A percentile compares a stretch with the other conserved stretches of the same genome.
phyloP scores from a whole-genome alignment of 2,329 filamentous ascomycete species.

The Ophiostoma sp. region DNA sequence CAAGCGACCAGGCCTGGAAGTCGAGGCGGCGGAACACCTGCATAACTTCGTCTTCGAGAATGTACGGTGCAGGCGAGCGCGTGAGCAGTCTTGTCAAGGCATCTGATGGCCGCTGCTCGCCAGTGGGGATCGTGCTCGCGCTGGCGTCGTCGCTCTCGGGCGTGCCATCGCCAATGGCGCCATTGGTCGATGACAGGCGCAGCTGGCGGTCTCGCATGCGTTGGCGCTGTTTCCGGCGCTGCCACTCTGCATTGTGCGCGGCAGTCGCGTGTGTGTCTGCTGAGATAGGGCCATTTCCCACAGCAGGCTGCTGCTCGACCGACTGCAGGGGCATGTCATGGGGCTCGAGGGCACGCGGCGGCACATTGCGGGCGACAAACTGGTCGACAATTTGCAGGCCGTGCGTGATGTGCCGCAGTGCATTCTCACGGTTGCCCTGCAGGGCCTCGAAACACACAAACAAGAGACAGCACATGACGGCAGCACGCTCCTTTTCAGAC shows the following conservation, averaged over 20 bases:
- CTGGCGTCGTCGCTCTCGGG: background rate
- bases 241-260: background rate
- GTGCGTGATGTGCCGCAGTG: conserved; percentile 35
- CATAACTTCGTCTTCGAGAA: conserved; percentile 31
- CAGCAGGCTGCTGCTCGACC: background rate
- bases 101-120: background rate
- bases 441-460: conserved; percentile 38
- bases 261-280: background rate
- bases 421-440: conserved; percentile 35
- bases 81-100: conserved; percentile 12
- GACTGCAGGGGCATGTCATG: background rate
- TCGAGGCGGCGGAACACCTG: conserved; percentile 32
- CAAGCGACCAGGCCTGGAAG: conserved; percentile 31
- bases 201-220: conserved; percentile 12
- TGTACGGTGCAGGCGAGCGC: conserved; percentile 25
- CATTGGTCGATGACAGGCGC: background rate
- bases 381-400: conserved; percentile 37
- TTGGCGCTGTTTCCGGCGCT: conserved; percentile 14
- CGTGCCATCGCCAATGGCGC: background rate
- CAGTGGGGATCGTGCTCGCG: background rate
- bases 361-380: conserved; percentile 27
- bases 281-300: background rate
- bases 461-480: conserved; percentile 36
- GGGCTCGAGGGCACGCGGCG: conserved; percentile 3
- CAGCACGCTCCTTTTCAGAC: conserved; percentile 29